Evolutionary conservation across 2,329 filamentous ascomycete species (phyloP).

Genomic region (Fusarium sp.): DNA sequence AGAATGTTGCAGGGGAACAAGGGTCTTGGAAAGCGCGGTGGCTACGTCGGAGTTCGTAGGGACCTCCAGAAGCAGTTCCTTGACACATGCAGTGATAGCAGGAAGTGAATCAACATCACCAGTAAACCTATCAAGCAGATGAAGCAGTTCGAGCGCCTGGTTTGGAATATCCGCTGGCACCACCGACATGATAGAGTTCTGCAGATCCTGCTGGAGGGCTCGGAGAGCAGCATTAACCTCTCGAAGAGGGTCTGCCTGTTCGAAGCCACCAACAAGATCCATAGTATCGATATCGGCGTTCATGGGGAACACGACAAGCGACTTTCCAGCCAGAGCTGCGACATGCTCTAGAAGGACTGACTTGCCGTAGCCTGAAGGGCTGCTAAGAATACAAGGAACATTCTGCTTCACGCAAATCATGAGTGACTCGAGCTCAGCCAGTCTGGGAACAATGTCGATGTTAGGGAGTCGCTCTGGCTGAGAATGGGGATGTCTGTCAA

Average conservation of each 20-base stretch:
- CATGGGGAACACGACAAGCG: conserved; percentile 84
- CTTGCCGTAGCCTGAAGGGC: conserved; percentile 87
- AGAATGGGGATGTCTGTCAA: conserved; percentile 68
- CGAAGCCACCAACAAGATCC: conserved; percentile 96
- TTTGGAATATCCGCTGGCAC: conserved; percentile 60
- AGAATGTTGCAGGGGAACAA: conserved; percentile 63
- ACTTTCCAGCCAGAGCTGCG: conserved; percentile 80
- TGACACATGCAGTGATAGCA: conserved; percentile 53
- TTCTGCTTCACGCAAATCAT: conserved; percentile 87
- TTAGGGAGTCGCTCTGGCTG: conserved; percentile 64
- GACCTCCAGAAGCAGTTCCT: conserved; percentile 54
- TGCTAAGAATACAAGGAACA: conserved; percentile 90
- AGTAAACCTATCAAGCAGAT: conserved; percentile 58
- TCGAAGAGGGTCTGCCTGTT: conserved; percentile 87
- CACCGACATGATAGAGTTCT: conserved; percentile 60
- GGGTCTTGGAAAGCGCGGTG: conserved; percentile 59
- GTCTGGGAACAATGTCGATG: conserved; percentile 64
- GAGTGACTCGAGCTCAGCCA: conserved; percentile 84
- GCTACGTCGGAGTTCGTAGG: conserved; percentile 60
- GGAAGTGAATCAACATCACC: conserved; percentile 55
- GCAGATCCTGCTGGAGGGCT: conserved; percentile 62
- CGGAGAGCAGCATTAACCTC: conserved; percentile 70
- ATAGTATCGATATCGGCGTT: conserved; percentile 97
- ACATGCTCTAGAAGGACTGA: conserved; percentile 82
- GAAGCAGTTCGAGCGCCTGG: conserved; percentile 62